These are phyloP conservation scores for Clonostachys byssicola DNA, from an alignment of 2,329 filamentous ascomycete genomes.

Conservation along the genomic window DNA sequence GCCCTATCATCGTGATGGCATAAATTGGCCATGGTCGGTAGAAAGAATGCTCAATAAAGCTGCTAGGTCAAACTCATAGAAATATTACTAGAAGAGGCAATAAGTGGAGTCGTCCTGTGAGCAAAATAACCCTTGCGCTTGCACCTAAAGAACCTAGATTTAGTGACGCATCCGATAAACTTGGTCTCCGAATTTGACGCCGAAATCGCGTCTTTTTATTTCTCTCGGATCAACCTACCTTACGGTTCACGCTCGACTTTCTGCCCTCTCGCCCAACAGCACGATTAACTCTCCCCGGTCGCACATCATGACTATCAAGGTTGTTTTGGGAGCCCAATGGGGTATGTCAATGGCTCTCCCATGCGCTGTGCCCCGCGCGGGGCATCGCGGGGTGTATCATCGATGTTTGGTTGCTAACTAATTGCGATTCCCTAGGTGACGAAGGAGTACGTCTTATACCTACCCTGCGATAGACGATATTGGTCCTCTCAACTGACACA, in stretches of 20 bases:
- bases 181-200: background rate
- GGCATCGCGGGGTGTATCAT: background rate
- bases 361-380: background rate
- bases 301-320: slow-evolving; percentile 3
- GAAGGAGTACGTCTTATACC: slow-evolving; percentile 4
- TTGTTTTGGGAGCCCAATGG: slow-evolving; percentile 5
- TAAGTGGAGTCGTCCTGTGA: no score
- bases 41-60: no score
- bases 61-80: no score
- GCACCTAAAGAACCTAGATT: no score
- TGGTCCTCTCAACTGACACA: background rate
- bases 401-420: slow-evolving; percentile 1
- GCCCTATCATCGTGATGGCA: no score
- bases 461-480: background rate
- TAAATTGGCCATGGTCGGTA: no score
- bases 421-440: slow-evolving; percentile 2
- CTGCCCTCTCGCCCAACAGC: background rate
- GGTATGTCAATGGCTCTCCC: slow-evolving; percentile 1
- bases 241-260: no score
- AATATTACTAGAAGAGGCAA: no score
- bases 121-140: no score
- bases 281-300: background rate
- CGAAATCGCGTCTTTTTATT: background rate
- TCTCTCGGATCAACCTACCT: background rate
- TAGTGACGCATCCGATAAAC: background rate